Evolutionary conservation across 805 yeast genomes (phyloP), one percentile per base, ranked within the genome.

Genomic region (Nematodospora valgi): DNA sequence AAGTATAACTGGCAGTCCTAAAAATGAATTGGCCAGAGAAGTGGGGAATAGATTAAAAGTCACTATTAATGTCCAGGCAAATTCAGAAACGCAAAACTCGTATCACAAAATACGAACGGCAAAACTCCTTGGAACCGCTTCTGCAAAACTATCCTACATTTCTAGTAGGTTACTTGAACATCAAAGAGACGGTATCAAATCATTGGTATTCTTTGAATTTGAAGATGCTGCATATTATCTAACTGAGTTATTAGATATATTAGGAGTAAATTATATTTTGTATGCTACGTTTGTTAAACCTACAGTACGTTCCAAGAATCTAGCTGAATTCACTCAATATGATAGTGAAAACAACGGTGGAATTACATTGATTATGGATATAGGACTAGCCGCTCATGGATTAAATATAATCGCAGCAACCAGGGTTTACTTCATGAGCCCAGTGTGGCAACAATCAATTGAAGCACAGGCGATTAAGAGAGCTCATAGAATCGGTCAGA

Each of bases 391-490:
- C 0, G 66, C 88, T 0, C 86, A 80, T 57, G 88, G 88, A 0
- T 52, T 82, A 27, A 80, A 84, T 0, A 78, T 82, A 6, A 73
- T 78, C 13, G 68, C 80, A 0, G 88, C 88, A 3, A 78, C 86
- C 0, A 64, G 78, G 35, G 84, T 82, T 2, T 82, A 78, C 48
- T 80, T 82, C 50, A 62, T 81, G n/a, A 79, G 72, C 44, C 87
- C 87, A 1, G 80, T 82, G 2, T 82, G 87, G 88, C 75, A 70
- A 43, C 66, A 77, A 37, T 71, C 83, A 0, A 63, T 76, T 13
- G 88, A 82, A 50, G 87, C 87, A 0, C 88, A 82, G 47, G 87
- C 87, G 1, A 79, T 82, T 31, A 80, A 82, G 44, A 72, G 89
- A 60, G 82, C 87, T 0, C 89, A 82, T 56, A 70, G 88, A 55